These are phyloP conservation scores for Ambrosia trifida DNA, from an alignment of 129 eudicot genomes.

Conservation along the genomic window DNA sequence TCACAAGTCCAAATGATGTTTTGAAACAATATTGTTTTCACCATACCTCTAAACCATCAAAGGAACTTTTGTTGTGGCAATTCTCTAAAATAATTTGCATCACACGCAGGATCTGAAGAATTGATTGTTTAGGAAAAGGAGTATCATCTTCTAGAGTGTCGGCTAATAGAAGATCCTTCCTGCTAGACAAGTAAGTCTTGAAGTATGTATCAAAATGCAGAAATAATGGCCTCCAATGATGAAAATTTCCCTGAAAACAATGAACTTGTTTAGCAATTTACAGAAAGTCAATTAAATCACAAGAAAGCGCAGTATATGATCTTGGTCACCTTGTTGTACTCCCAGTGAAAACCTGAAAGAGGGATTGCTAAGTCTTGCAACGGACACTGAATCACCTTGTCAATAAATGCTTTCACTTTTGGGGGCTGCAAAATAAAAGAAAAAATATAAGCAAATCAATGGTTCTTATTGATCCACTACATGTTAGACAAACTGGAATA, in stretches of 20 bases:
- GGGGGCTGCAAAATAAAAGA: conserved; percentile 64
- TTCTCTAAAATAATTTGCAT: conserved; percentile 92
- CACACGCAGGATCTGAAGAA: conserved; percentile 82
- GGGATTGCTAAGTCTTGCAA: conserved; percentile 94
- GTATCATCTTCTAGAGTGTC: conserved; percentile 61
- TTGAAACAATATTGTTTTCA: conserved; percentile 16
- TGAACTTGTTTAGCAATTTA: conserved; percentile 14
- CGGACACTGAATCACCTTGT: conserved; percentile 91
- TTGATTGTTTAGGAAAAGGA: conserved; percentile 78
- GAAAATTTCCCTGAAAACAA: conserved; percentile 87
- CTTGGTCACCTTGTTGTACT: conserved; percentile 73
- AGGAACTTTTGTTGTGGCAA: conserved; percentile 88
- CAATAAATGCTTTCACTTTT: conserved; percentile 74
- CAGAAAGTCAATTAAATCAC: conserved; percentile 1
- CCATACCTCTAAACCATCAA: conserved; percentile 84
- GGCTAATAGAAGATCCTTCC: conserved; percentile 80
- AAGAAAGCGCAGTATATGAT: conserved; percentile 1
- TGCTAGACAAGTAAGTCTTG: conserved; percentile 68
- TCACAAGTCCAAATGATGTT: not conserved
- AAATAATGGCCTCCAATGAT: conserved; percentile 97
- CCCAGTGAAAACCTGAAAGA: conserved; percentile 94
- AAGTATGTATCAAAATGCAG: conserved; percentile 91
- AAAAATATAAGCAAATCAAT: conserved; percentile 11
- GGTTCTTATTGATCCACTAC: not conserved
- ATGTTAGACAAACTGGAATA: not conserved